Percentiles rank a stretch among this genome's conserved stretches.
Conservation (phyloP, 768 basidiomycete species). For the Termitomyces sp. region DNA sequence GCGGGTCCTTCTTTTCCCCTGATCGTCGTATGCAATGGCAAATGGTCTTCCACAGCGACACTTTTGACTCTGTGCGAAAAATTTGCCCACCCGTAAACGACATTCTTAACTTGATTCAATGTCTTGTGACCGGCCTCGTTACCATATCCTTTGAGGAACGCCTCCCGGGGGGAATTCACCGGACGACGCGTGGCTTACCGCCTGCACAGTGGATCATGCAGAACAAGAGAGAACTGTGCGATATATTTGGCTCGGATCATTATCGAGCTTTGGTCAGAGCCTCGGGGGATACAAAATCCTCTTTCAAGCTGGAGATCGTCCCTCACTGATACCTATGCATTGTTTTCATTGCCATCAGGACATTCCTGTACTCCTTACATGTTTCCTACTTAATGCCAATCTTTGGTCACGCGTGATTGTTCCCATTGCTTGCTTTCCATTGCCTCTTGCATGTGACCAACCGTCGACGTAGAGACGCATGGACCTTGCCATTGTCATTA, state of each 20-base stretch:
- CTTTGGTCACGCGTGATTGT: slow-evolving; percentile 25
- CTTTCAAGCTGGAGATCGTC: slow-evolving; percentile 70
- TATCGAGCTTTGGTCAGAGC: slow-evolving; percentile 70
- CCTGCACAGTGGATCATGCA: slow-evolving; percentile 72
- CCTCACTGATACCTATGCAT: slow-evolving; percentile 23
- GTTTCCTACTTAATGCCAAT: slow-evolving; percentile 20
- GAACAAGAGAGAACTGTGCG: slow-evolving; percentile 60
- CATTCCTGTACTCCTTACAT: slow-evolving; percentile 11
- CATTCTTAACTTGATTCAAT: slow-evolving; percentile 64
- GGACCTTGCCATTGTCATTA: too few relatives aligned
- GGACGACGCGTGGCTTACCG: slow-evolving; percentile 77
- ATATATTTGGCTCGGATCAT: slow-evolving; percentile 68
- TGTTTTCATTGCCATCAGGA: neutral
- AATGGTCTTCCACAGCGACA: slow-evolving; percentile 82
- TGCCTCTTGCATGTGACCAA: slow-evolving; percentile 17
- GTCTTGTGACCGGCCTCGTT: slow-evolving; percentile 67
- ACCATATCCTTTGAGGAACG: slow-evolving; percentile 72
- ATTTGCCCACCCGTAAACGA: slow-evolving; percentile 65
- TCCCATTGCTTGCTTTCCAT: slow-evolving; percentile 25
- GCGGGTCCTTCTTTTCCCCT: slow-evolving; percentile 81
- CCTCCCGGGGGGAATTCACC: slow-evolving; percentile 60
- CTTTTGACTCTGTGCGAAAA: slow-evolving; percentile 65
- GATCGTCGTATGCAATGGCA: slow-evolving; percentile 84
- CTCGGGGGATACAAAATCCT: slow-evolving; percentile 61
- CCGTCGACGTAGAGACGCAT: slow-evolving; percentile 7